A percentile compares a stretch with the other conserved stretches of the same genome.
These are phyloP conservation scores for Tuber calosporum DNA, from an alignment of 495 filamentous ascomycete genomes.

Conservation along the genomic window DNA sequence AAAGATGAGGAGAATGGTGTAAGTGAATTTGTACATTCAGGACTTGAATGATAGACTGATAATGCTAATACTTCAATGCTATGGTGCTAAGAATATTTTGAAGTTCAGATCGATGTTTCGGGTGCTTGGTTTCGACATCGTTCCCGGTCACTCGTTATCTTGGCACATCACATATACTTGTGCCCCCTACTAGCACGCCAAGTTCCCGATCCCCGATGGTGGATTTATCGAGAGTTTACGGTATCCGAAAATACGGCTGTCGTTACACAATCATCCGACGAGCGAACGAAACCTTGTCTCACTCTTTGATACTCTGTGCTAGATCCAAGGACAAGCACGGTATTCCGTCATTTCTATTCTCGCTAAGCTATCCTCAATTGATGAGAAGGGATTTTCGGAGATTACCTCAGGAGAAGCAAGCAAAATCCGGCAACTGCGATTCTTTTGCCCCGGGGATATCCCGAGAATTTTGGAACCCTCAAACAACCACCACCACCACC, in stretches of 20 bases:
- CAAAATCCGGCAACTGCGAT: conserved; percentile 11
- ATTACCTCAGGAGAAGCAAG: conserved; percentile 17
- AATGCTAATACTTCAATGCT: too few species aligned
- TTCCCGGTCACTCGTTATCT: too few species aligned
- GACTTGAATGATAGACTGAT: too few species aligned
- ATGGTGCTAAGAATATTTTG: too few species aligned
- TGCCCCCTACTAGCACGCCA: too few species aligned
- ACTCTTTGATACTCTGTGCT: background rate
- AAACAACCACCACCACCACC: background rate
- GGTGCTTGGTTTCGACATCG: too few species aligned
- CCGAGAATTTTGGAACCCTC: background rate
- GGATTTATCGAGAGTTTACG: too few species aligned
- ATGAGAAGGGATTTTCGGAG: conserved; percentile 17
- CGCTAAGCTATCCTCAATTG: conserved; percentile 31
- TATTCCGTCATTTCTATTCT: conserved; percentile 22
- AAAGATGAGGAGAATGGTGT: too few species aligned
- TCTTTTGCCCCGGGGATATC: background rate
- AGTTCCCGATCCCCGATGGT: too few species aligned
- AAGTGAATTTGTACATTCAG: too few species aligned
- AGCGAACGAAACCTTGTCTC: background rate
- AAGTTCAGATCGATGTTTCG: too few species aligned
- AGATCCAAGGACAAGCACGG: background rate
- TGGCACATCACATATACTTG: too few species aligned
- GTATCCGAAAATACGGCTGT: background rate
- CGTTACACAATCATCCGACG: background rate